Evolutionary conservation across 169 alveolate species (phyloP), one percentile per base, ranked within the genome.

Genomic region (Neospora caninum): DNA sequence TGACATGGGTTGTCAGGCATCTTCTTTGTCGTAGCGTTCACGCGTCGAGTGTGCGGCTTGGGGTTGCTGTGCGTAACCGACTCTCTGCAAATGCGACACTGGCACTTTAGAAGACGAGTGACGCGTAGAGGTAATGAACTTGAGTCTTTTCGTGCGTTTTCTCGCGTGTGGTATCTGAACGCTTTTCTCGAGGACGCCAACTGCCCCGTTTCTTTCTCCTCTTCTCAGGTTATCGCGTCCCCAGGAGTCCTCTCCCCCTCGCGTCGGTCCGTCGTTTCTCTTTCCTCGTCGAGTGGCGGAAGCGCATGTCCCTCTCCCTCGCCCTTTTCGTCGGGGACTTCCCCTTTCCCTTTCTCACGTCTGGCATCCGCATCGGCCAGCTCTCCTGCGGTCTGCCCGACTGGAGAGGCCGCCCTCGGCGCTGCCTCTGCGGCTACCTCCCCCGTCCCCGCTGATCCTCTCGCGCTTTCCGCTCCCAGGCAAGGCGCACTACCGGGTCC

Each of bases 211-310:
- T n/a, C 22, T 78, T n/a, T 43, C 10, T 4, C 31, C 31, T n/a
- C 13, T 78, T n/a, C 20, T 18, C 86, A 78, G 86, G 86, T 78
- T 38, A n/a, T 78, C 42, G 86, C 86, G 22, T 78, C 86, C n/a
- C 86, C 86, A 6, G 86, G 45, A 20, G n/a, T 78, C n/a, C 45
- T 78, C 20, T 78, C 86, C 10, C 86, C 86, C 38, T 41, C 67
- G 6, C 64, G 89, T 7, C 36, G 89, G 1, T 82, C 67, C 38
- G 41, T 9, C 67, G 38, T 9, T 20, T 20, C 20, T 25, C 67
- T 36, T 18, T 13, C 67, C 69, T 82, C 89, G 31, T 39, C 67
- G 27, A 36, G 64, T 4, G 89, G 54, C 64, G 84, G 84, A 18
- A n/a, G 42, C 84, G 89, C 67, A 10, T 7, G 89, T 31, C 53